Evolutionary conservation across 1,139 yeast species (phyloP), one percentile per base, ranked within the genome.

Genomic region (Candida sojae): DNA sequence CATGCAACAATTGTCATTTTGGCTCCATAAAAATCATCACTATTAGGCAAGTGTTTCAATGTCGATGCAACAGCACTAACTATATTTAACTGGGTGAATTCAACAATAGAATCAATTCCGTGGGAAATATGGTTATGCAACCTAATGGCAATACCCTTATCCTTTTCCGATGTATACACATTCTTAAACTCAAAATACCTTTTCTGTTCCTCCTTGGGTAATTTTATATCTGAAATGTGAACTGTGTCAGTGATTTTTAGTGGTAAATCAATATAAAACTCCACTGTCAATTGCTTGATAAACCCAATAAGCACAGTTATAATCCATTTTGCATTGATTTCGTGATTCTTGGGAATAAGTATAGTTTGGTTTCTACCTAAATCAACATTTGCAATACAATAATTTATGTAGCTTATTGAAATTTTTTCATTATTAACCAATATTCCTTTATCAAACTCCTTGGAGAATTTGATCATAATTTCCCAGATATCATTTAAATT

Each of bases 401-500:
- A 57, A 55, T 74, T 72, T 44, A 75, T 49, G 9, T 56, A 56
- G 21, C 58, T 52, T 9, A 64, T 54, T n/a, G 49, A 45, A 5
- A 63, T 46, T 9, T 43, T 23, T 10, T 52, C 52, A 35, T 57
- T 57, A 33, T 64, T 57, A 13, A 73, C 53, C 5, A 61, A 47
- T 2, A 51, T 33, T 33, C 59, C 57, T 10, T 31, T 29, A n/a
- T 47, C 44, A 23, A 31, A 32, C 6, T 23, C 29, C 11, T 34
- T 29, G 2, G 36, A 25, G n/a, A 36, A 23, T 13, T 23, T 29
- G 10, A 30, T 25, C 8, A 44, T 37, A 8, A 53, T 45, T 10
- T 42, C 50, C 91, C 92, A 86, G 3, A 86, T 63, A 64, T 86
- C 95, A 57, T 82, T 76, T 48, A 86, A 64, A 54, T 82, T 84